Base-by-base conservation (phyloP, 1,139 yeast species). In the Saccharomyces pastorianus region DNA sequence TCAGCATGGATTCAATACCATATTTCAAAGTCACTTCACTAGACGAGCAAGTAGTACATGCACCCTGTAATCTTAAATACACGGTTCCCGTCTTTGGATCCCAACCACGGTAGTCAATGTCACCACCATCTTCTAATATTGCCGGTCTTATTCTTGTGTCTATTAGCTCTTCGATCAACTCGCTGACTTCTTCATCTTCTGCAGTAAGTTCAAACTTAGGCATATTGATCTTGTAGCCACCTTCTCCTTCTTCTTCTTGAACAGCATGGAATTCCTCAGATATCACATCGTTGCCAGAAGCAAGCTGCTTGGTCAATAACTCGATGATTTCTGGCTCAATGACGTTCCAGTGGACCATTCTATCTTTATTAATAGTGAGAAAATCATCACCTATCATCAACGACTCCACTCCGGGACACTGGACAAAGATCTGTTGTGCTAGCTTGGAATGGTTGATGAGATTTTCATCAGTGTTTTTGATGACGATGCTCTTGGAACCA, bases 121-220 rank as follows among this genome's bases (percentile, higher is more conserved):
- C 95, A 9, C 95, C 95, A 53, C 95, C 95, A 66, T 86, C 95
- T 59, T 86, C 95, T 68, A 84, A 87, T 58, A 86, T 85, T 0
- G 98, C 98, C 0, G 99, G 99, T 63, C 97, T 81, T 57, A 93
- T 91, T 64, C 98, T 81, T 4, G 99, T 93, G 65, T 88, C 91
- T 55, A 93, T 86, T 53, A 93, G 77, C 70, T 93, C 99, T 65
- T 91, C 90, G 64, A 93, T 90, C 88, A 93, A 86, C n/a, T 87
- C 81, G 52, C 93, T 90, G 2, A 91, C 82, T 69, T 76, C 79
- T 56, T 72, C 71, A 53, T 75, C 77, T 47, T 74, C 78, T 49
- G 73, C 78, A 25, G 64, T 61, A 49, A 68, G 60, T 42, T 65
- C 65, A 48, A 66, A 67, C 49, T 67, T 62, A 2, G 69, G 68